Conservation (phyloP, 192 early-diverging fungal genomes). For the Rhizophagus sp. region DNA sequence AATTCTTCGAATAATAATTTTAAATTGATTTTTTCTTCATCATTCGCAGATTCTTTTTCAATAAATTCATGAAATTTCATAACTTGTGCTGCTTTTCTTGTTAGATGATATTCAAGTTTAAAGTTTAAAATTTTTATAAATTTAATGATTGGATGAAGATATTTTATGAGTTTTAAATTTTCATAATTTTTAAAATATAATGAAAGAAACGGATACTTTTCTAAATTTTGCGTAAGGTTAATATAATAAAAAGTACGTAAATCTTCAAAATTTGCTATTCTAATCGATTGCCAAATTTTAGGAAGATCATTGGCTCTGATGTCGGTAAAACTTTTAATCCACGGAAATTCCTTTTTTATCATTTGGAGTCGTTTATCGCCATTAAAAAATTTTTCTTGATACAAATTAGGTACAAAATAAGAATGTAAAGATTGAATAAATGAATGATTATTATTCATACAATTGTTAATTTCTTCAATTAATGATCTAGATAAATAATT, state of each 20-base stretch:
- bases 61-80: background rate
- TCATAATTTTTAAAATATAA: constrained; percentile 28
- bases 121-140: constrained; percentile 15
- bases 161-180: background rate
- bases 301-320: background rate
- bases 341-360: background rate
- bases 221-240: background rate
- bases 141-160: constrained; percentile 24
- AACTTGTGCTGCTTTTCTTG: constrained; percentile 1
- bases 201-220: constrained; percentile 24
- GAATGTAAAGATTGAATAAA: background rate
- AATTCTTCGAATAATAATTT: background rate
- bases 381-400: background rate
- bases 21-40: background rate
- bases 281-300: constrained; percentile 20
- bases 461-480: background rate
- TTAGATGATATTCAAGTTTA: constrained; percentile 14
- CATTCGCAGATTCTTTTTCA: background rate
- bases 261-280: background rate
- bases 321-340: background rate
- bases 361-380: background rate
- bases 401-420: background rate
- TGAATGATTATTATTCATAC: background rate
- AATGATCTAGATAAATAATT: background rate
- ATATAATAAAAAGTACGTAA: background rate